Base-by-base conservation (phyloP, 176 grass and related monocot species). In the Carex myosuroides region DNA sequence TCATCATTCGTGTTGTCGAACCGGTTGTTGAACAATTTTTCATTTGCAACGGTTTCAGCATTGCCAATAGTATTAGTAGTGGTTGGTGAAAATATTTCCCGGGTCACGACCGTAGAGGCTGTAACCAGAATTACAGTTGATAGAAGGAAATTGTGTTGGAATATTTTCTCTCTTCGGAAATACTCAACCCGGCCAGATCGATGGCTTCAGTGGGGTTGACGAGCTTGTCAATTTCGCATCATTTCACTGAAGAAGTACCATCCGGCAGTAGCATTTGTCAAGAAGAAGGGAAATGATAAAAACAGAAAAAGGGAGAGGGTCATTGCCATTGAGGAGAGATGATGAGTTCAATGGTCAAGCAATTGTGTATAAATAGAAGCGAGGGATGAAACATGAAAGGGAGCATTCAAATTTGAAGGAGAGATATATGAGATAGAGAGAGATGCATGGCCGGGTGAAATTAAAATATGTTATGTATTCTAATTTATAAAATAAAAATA, bases 161-260 rank as follows among this genome's bases (percentile, higher is more conserved):
- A 30, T 53, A 2, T 24, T 55, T 29, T 13, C 29, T 54, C 21
- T 76, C 22, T 55, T 76, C 6, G 2, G 2, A 20, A 17, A n/a
- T 20, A 50, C 18, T 21, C 39, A 41, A n/a, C 3, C 76, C 35
- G 4, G 4, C 55, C 0, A n/a, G 53, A 24, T 24, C 22, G 53
- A 32, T 8, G 39, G 4, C 18, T 17, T 32, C 29, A 11, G 4
- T 22, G 32, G 70, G 42, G 41, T 39, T n/a, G 10, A 37, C 21
- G 5, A 70, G 8, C 46, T 78, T 53, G 48, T 61, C 74, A 21
- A 29, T 24, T 46, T 22, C 79, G 78, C 13, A 59, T 42, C 62
- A 73, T 78, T 74, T 83, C 86, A 22, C 60, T 83, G 84, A 89
- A 86, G 37, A 84, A 88, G 56, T 85, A 82, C 10, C 67, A 69